Base-by-base conservation (phyloP, 1,139 yeast species). In the Geotrichum reessii region DNA sequence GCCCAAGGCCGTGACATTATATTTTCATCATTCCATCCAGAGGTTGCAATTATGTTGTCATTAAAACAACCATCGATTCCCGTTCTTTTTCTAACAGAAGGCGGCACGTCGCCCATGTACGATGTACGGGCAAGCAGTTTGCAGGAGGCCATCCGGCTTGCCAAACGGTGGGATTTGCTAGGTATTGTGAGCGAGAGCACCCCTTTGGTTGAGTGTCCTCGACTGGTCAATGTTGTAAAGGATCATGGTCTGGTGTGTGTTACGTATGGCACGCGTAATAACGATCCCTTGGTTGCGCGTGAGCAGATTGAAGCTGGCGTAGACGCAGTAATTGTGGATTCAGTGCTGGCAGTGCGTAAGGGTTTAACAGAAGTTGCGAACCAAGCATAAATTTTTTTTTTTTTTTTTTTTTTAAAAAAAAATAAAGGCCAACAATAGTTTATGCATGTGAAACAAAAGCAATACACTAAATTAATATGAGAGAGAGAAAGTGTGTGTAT, bases 271-370 rank as follows among this genome's bases (percentile, higher is more conserved):
- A 80, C 81, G 0, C 81, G 81, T 68, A 93, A 93, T 71, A 93
- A 93, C 67, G 85, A 84, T 52, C 97, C 98, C 0, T 90, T 83
- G 60, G 84, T 86, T 64, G 93, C 96, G 42, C 85, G 84, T 65
- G 77, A 87, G 61, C 97, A 93, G 72, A 87, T 93, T 86, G 84
- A 83, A 64, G 93, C 95, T 11, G 98, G 98, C 14, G 97, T 93
- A 8, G 98, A 93, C 76, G 99, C 99, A 0, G 98, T 93, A 22
- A 93, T 93, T 74, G 98, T 90, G 4, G 98, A 93, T 72, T 86
- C 91, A 62, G 98, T 93, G 2, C 78, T 92, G 69, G 97, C 97
- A 0, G 96, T 92, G 14, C 80, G 97, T 69, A 87, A 87, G 66
- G 97, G 92, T 5, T 78, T 92, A 64, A 78, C 76, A 11, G 64